Percentiles rank a stretch among this genome's conserved stretches.
These are phyloP conservation scores for Fusarium temperatum DNA, from an alignment of 2,329 filamentous ascomycete genomes.

Conservation along the genomic window DNA sequence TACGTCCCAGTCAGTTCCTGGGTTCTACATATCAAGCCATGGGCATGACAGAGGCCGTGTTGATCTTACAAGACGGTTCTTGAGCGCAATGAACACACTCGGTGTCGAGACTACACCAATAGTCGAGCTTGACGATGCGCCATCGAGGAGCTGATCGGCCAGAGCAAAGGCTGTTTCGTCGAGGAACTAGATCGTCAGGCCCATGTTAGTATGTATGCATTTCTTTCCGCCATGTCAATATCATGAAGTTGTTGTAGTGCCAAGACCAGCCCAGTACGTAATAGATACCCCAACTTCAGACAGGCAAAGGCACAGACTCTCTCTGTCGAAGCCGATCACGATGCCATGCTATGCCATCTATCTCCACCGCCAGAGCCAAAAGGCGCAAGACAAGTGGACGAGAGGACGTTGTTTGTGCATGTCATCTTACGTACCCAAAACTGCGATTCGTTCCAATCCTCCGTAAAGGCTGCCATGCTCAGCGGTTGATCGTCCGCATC, in stretches of 20 bases:
- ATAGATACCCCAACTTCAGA: constrained; percentile 26
- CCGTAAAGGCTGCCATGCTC: constrained; percentile 76
- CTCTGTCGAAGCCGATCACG: constrained; percentile 24
- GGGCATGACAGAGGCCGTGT: neutral
- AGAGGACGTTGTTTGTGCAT: neutral
- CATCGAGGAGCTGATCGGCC: constrained; percentile 72
- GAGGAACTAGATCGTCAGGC: constrained; percentile 64
- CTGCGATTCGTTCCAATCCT: constrained; percentile 86
- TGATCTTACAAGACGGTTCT: constrained; percentile 66
- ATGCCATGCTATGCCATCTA: constrained; percentile 35
- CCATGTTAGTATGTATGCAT: constrained; percentile 13
- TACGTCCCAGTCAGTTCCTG: constrained; percentile 18
- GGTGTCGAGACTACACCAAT: constrained; percentile 79
- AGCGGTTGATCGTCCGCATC: constrained; percentile 57
- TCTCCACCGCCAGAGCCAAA: constrained; percentile 23
- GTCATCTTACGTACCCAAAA: constrained; percentile 72
- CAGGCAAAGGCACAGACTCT: constrained; percentile 2
- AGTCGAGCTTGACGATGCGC: constrained; percentile 62
- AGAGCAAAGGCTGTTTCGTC: constrained; percentile 73
- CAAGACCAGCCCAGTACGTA: constrained; percentile 34
- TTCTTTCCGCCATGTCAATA: neutral
- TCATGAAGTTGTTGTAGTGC: constrained; percentile 36
- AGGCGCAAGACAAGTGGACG: constrained; percentile 10
- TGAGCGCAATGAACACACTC: constrained; percentile 79
- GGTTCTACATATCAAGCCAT: neutral